Base-by-base conservation (phyloP, 176 grass and related monocot species). In the Elaeis guineensis region DNA sequence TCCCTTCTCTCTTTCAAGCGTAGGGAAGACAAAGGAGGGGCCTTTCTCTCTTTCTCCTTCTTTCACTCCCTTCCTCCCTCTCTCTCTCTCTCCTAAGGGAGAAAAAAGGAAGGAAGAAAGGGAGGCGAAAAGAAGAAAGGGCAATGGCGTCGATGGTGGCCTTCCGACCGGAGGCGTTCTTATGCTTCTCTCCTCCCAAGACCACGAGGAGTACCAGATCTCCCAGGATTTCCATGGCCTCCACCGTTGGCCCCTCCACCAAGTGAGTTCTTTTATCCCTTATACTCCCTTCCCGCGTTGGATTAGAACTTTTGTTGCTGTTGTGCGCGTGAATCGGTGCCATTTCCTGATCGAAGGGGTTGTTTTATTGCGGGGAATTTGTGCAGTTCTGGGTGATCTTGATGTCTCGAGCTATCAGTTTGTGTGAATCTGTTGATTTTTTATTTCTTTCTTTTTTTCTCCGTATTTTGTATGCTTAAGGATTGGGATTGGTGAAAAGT, bases 161-260 rank as follows among this genome's bases (percentile, higher is more conserved):
- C 26, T 69, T 75, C 35, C 55, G 28, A n/a, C 70, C 70, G n/a
- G 71, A 74, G 70, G 35, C 55, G 11, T 75, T 70, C 51, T 50
- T 75, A 21, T 57, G 64, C 58, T 75, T 70, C 29, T 30, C 71
- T 49, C 51, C 65, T 29, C 63, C 70, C 17, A 50, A 26, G 50
- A 44, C 2, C 35, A 70, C 59, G 54, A 58, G 78, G 35, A 55
- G 54, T 26, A 49, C 51, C 32, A 52, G 58, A 18, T 67, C 59
- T 20, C 51, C 55, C 19, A 75, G 57, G 25, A 51, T 75, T 51
- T 63, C 71, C 50, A 81, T 75, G 78, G 71, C 78, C 16, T 65
- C 78, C 22, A 52, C 71, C 29, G 56, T 70, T 16, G 35, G 35
- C 0, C 35, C 35, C 7, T 64, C 60, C n/a, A 52, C 63, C 62